Conservation (phyloP, 2,329 filamentous ascomycete genomes). For the Paecilomyces sp. region DNA sequence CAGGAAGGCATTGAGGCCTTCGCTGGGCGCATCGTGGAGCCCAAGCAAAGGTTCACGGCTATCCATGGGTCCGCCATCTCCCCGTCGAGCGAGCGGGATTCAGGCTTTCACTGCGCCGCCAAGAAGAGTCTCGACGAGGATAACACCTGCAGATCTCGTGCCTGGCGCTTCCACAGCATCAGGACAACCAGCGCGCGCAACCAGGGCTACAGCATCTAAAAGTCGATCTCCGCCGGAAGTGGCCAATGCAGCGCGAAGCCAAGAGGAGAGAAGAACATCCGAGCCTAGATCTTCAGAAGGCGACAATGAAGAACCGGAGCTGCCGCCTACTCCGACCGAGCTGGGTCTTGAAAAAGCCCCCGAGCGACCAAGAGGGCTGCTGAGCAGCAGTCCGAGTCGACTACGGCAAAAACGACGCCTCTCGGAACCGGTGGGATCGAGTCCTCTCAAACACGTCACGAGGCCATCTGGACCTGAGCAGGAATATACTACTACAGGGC, state of each 20-base stretch:
- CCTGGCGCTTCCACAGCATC: conserved; percentile 18
- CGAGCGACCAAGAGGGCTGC: conserved; percentile 20
- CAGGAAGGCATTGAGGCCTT: conserved; percentile 30
- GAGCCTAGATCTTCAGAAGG: conserved; percentile 16
- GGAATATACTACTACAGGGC: conserved; percentile 2
- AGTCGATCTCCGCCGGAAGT: conserved; percentile 25
- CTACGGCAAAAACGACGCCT: conserved; percentile 19
- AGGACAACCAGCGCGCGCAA: neutral
- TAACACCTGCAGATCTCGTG: conserved; percentile 20
- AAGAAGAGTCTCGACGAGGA: conserved; percentile 26
- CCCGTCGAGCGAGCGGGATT: conserved; percentile 22
- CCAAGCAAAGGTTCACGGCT: conserved; percentile 12
- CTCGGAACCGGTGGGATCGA: conserved; percentile 16
- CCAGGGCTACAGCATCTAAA: conserved; percentile 18
- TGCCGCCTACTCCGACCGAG: conserved; percentile 47
- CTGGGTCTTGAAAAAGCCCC: conserved; percentile 29
- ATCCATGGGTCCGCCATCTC: conserved; percentile 12
- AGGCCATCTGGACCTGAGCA: conserved; percentile 10
- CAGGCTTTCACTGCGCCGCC: conserved; percentile 29
- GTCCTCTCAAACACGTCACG: conserved; percentile 20
- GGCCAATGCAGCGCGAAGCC: conserved; percentile 20
- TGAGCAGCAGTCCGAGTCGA: conserved; percentile 32
- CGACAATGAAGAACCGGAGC: conserved; percentile 51
- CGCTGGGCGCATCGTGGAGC: conserved; percentile 21
- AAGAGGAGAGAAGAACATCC: conserved; percentile 10